These are phyloP conservation scores for Pseudomonodictys pantanalensis DNA, from an alignment of 495 filamentous ascomycete genomes.

Conservation along the genomic window DNA sequence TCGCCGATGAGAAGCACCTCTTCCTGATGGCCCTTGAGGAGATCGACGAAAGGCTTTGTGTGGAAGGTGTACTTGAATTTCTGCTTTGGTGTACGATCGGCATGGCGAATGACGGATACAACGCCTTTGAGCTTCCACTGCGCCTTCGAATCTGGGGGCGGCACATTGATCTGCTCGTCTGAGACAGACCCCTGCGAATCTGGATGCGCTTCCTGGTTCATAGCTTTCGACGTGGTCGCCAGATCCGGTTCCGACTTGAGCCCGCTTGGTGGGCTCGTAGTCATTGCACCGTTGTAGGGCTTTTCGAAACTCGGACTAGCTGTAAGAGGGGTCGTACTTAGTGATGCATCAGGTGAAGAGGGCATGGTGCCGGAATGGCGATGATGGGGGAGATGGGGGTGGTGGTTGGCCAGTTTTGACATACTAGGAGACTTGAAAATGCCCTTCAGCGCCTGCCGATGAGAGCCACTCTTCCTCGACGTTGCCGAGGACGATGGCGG, in stretches of 20 bases:
- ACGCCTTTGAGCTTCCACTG: slow-evolving; percentile 99
- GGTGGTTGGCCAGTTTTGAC: slow-evolving; percentile 54
- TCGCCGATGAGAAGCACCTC: slow-evolving; percentile 93
- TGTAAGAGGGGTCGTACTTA: slow-evolving; percentile 47
- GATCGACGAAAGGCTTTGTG: slow-evolving; percentile 89
- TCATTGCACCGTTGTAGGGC: slow-evolving; percentile 16
- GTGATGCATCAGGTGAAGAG: slow-evolving; percentile 47
- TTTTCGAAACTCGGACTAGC: slow-evolving; percentile 52
- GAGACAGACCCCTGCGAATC: slow-evolving; percentile 27
- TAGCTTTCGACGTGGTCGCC: slow-evolving; percentile 9
- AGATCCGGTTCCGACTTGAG: slow-evolving; percentile 29
- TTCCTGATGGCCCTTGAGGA: slow-evolving; percentile 91
- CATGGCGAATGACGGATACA: slow-evolving; percentile 92
- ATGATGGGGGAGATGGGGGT: slow-evolving; percentile 33
- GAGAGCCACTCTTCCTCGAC: slow-evolving; percentile 45
- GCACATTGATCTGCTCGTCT: slow-evolving; percentile 45
- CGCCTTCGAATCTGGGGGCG: slow-evolving; percentile 86
- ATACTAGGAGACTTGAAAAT: slow-evolving; percentile 66
- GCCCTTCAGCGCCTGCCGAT: slow-evolving; percentile 42
- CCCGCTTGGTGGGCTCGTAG: slow-evolving; percentile 1
- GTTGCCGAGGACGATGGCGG: slow-evolving; percentile 13
- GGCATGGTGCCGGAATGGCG: slow-evolving; percentile 26
- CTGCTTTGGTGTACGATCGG: slow-evolving; percentile 95
- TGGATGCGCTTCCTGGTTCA: slow-evolving; percentile 4
- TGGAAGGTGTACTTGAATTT: slow-evolving; percentile 99